Evolutionary conservation across 2,329 filamentous ascomycete species (phyloP), one percentile per base, ranked within the genome.

Genomic region (Fonsecaea erecta): DNA sequence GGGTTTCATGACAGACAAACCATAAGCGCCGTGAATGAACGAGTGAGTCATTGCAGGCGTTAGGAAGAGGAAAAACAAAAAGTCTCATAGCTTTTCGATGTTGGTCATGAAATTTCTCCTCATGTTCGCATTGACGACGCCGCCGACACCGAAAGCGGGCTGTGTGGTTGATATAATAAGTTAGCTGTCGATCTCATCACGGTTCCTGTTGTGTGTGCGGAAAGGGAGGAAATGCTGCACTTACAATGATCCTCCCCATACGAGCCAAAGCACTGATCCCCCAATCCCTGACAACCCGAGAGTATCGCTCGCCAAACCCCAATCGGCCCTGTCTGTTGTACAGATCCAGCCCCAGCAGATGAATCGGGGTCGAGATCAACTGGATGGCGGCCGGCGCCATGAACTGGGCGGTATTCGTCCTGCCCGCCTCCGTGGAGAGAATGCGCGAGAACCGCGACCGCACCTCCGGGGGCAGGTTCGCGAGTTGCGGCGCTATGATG

Each of bases 101-200:
- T 62, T 64, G 21, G 51, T 53, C 70, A 73, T 73, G 56, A 71
- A 52, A n/a, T 55, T 55, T 48, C 60, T 64, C 54, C 71, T 60
- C 60, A 71, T 73, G 54, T 76, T 75, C 3, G 82, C 83, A 77
- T 96, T 97, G 12, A 95, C 89, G 11, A 96, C 91, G 0, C 92
- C 92, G 0, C 93, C 93, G 6, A 96, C 84, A 0, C 93, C 93
- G 81, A 95, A 96, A 0, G 93, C 93, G 40, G 92, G 93, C 16
- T 68, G 56, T 46, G 9, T 26, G n/a, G 11, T 3, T 24, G 32
- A 96, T n/a, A 84, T 71, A 37, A 24, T 8, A 35, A 3, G 32
- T 64, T 53, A 64, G 62, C 37, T 21, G 14, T 11, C 18, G 14
- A 54, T 30, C 30, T 35, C 30, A 28, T 30, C 11, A 16, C 12